Percentiles rank a stretch among this genome's conserved stretches.
These are phyloP conservation scores for Rosellinia necatrix DNA, from an alignment of 2,329 filamentous ascomycete genomes.

Conservation along the genomic window DNA sequence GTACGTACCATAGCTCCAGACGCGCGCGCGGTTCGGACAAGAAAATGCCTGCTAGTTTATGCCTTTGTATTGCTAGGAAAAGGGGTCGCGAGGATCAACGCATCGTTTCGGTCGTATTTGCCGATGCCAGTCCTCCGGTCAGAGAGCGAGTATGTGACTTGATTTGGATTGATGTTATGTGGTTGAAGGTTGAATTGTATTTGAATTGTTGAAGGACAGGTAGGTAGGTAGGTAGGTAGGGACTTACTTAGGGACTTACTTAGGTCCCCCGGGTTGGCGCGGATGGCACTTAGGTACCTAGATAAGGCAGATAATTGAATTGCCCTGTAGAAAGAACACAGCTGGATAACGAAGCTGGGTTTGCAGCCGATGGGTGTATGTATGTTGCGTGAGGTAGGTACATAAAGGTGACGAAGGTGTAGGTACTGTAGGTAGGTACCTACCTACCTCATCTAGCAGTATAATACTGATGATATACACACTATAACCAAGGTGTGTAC, in stretches of 20 bases:
- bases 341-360: neutral
- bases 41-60: neutral
- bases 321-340: too few species aligned
- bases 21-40: neutral
- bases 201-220: neutral
- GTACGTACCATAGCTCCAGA: constrained; percentile 22
- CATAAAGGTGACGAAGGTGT: too few species aligned
- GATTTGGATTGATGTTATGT: neutral
- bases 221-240: too few species aligned
- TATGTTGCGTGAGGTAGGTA: too few species aligned
- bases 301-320: too few species aligned
- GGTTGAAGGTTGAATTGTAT: neutral
- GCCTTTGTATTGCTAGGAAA: constrained; percentile 11
- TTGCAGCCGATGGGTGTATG: too few species aligned
- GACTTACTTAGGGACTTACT: too few species aligned
- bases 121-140: constrained; percentile 1
- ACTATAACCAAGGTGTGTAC: too few species aligned
- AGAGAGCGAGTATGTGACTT: neutral
- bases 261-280: too few species aligned
- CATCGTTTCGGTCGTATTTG: constrained; percentile 21
- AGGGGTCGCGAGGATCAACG: constrained; percentile 6
- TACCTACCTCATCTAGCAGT: neutral
- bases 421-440: neutral
- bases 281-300: too few species aligned
- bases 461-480: too few species aligned